Base-by-base conservation (phyloP, 139 green algal species). In the Coelastrella sp. region DNA sequence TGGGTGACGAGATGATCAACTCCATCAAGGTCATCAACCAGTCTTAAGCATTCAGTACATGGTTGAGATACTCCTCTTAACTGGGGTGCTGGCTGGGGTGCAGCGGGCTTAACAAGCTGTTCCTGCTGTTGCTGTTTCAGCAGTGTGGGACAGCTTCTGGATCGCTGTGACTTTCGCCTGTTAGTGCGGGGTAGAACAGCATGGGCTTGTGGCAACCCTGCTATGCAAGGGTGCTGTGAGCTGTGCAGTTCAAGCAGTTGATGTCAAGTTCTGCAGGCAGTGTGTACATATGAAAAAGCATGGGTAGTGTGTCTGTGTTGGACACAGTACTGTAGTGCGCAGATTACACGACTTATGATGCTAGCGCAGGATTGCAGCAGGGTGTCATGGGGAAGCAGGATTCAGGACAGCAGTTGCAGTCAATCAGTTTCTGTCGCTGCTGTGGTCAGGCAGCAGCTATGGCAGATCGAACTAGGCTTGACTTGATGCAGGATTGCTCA, bases 1-100 rank as follows among this genome's bases (percentile, higher is more conserved):
- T n/a, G n/a, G n/a, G n/a, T n/a, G n/a, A n/a, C n/a, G n/a, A 99
- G 95, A 97, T 97, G 94, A 98, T 99, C 86, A 96, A 94, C 91
- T 94, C 95, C n/a, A 77, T 96, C 60, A 99, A 99, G 96, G 89
- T 90, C 20, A 90, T 90, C 73, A 78, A 88, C 64, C 32, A 8
- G 6, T 10, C 82, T 13, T 88, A 88, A 88, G 82, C 65, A 65
- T 16, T 65, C 65, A 7, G 22, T 14, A 19, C 61, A 19, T 10
- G 61, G 10, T 71, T 71, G 10, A 71, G 11, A 71, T 47, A 47
- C 32, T 47, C 32, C 32, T 47, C 32, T 47, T 1, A 47, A 47
- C 32, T 47, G 32, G 32, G 32, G 32, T 47, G 32, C 32, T 47
- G 32, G 32, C 32, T 7, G 64, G 13, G 13, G 64, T 14, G 64